A percentile compares a stretch with the other conserved stretches of the same genome.
Evolutionary conservation across 1,139 yeast species (phyloP).

Genomic region (Suhomyces terraborum): DNA sequence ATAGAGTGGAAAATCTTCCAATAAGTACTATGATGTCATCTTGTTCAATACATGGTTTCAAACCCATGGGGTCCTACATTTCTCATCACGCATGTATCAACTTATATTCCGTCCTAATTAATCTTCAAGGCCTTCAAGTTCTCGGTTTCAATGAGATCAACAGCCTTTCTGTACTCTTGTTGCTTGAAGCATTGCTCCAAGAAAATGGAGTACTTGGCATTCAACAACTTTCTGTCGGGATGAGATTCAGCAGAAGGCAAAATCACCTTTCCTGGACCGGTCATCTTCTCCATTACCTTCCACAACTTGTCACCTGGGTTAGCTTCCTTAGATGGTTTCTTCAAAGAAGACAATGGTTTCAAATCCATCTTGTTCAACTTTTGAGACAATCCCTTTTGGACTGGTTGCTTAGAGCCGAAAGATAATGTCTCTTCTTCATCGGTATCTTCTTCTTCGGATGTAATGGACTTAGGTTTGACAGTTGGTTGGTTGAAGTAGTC

Average conservation of each 20-base stretch:
- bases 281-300: constrained; percentile 81
- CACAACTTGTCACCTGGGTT: constrained; percentile 65
- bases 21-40: too few species aligned
- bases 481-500: constrained; percentile 48
- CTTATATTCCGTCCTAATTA: constrained; percentile 1
- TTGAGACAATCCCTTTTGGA: constrained; percentile 50
- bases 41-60: too few species aligned
- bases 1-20: too few species aligned
- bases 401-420: constrained; percentile 58
- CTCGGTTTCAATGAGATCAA: constrained; percentile 56
- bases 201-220: constrained; percentile 80
- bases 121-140: constrained; percentile 20
- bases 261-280: constrained; percentile 81
- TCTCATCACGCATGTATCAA: too few species aligned
- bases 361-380: constrained; percentile 39
- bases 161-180: constrained; percentile 68
- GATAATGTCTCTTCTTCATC: constrained; percentile 51
- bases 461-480: constrained; percentile 2
- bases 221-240: constrained; percentile 70
- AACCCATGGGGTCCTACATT: too few species aligned
- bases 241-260: constrained; percentile 58
- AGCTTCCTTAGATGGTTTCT: constrained; percentile 22
- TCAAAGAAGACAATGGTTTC: constrained; percentile 37
- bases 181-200: constrained; percentile 85
- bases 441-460: constrained; percentile 32